Percentiles rank a stretch among this genome's conserved stretches.
phyloP scores from a whole-genome alignment of 164 flowering plant species.

The Umbilicus rupestris region DNA sequence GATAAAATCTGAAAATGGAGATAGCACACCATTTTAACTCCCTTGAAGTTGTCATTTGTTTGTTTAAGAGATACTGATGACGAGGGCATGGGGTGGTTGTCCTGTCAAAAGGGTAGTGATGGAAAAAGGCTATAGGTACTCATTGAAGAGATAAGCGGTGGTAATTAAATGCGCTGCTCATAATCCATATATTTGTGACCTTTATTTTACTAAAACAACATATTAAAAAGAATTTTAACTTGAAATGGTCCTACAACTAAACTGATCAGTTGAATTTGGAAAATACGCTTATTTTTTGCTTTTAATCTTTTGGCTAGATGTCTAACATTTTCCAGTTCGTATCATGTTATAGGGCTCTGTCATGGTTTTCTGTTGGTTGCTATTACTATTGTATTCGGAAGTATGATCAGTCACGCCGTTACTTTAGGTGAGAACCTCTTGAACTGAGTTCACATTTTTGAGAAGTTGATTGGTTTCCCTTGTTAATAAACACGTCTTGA shows the following conservation, averaged over 20 bases:
- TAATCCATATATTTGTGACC: background rate
- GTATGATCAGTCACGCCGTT: conserved; percentile 76
- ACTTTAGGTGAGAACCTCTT: conserved; percentile 56
- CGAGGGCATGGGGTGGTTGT: background rate
- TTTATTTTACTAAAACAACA: background rate
- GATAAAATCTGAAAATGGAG: background rate
- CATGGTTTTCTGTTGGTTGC: conserved; percentile 99
- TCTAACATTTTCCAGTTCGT: background rate
- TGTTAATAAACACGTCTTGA: background rate
- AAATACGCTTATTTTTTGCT: background rate
- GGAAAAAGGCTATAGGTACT: too few relatives aligned
- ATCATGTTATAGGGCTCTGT: conserved; percentile 52
- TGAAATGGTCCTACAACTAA: background rate
- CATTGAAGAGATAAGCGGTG: too few relatives aligned
- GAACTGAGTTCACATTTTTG: conserved; percentile 1
- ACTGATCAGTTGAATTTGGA: background rate
- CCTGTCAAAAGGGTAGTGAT: too few relatives aligned
- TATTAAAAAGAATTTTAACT: background rate
- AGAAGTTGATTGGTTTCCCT: background rate
- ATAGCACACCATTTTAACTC: background rate
- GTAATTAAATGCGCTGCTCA: too few relatives aligned
- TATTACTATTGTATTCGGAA: conserved; percentile 92
- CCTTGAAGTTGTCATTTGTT: background rate
- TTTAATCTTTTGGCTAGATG: background rate
- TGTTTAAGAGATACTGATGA: background rate